Conservation (phyloP, 768 basidiomycete species). For the Collybiopsis luxurians region DNA sequence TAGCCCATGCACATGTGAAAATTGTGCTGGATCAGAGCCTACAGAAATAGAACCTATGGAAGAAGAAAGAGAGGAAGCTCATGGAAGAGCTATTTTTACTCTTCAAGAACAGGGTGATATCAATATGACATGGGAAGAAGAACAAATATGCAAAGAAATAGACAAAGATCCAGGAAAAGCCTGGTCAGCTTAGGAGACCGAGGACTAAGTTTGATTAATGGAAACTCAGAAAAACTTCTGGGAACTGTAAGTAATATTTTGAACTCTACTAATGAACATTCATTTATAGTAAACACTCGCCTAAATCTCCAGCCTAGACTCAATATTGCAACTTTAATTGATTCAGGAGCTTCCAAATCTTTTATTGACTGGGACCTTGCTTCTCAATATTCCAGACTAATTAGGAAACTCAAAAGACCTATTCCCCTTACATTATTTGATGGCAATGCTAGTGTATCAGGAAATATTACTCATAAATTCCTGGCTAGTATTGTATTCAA, state of each 20-base stretch:
- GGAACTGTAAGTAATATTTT: background rate
- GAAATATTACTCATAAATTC: too few relatives aligned
- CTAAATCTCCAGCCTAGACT: background rate
- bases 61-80: background rate
- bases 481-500: too few relatives aligned
- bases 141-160: background rate
- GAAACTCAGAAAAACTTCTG: background rate
- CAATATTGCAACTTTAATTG: background rate
- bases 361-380: background rate
- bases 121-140: background rate
- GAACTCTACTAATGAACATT: background rate
- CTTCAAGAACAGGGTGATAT: background rate
- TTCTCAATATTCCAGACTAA: too few relatives aligned
- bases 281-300: background rate
- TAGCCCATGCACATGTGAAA: background rate
- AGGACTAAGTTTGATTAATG: background rate
- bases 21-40: background rate
- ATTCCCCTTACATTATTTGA: too few relatives aligned
- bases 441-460: too few relatives aligned
- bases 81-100: background rate
- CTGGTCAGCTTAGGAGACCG: background rate
- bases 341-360: background rate
- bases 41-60: background rate
- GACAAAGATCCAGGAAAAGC: background rate
- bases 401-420: too few relatives aligned